phyloP scores from a whole-genome alignment of 2,329 filamentous ascomycete species.

The Corinectria fuckeliana region DNA sequence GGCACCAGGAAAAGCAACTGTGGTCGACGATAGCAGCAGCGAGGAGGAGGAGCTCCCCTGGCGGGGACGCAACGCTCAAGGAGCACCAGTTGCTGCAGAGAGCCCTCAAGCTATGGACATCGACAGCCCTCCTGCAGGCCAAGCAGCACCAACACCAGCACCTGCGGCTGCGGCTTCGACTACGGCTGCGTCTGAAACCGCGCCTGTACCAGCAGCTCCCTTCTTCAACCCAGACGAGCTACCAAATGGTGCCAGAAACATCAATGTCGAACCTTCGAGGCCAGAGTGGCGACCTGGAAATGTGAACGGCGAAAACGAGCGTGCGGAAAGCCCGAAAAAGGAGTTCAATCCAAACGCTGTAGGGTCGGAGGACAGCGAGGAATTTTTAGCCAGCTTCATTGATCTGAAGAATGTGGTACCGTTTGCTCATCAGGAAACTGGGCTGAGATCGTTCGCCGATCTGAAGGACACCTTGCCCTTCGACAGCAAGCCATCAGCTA shows the following conservation, averaged over 20 bases:
- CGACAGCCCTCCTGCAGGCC: conserved; percentile 55
- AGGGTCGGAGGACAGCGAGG: conserved; percentile 63
- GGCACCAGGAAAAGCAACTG: conserved; percentile 52
- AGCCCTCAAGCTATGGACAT: conserved; percentile 71
- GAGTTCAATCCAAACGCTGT: conserved; percentile 45
- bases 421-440: conserved; percentile 54
- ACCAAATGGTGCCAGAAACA: conserved; percentile 52
- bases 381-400: conserved; percentile 59
- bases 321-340: conserved; percentile 27
- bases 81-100: conserved; percentile 40
- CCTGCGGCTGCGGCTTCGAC: not conserved
- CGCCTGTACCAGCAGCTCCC: conserved; percentile 25
- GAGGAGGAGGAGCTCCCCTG: conserved; percentile 49
- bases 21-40: conserved; percentile 56
- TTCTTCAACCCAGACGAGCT: conserved; percentile 23
- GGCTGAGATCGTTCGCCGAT: conserved; percentile 61
- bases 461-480: conserved; percentile 64
- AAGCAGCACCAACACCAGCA: conserved; percentile 19
- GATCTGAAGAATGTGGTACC: conserved; percentile 65
- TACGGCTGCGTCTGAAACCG: conserved; percentile 8
- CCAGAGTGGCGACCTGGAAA: conserved; percentile 66
- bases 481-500: conserved; percentile 56
- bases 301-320: conserved; percentile 38
- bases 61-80: conserved; percentile 44
- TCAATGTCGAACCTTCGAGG: conserved; percentile 64